Conservation (phyloP, 2,329 filamentous ascomycete genomes). For the Cladobotryum mycophilum region DNA sequence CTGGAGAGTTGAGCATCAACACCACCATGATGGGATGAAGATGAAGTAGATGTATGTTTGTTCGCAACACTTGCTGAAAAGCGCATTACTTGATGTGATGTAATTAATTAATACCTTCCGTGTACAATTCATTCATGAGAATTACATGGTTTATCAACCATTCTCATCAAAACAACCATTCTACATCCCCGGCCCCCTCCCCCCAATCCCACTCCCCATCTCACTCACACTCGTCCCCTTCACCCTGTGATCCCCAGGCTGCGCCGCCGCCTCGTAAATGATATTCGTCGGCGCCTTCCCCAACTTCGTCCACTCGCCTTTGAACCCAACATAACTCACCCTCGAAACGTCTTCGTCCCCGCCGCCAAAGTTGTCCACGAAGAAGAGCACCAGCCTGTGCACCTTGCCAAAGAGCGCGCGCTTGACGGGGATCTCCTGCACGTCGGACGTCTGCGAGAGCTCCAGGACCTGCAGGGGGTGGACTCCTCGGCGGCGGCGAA, state of each 20-base stretch:
- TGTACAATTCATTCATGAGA: not conserved
- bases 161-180: not conserved
- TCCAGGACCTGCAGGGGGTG: conserved; percentile 68
- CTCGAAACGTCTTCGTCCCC: conserved; percentile 75
- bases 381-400: conserved; percentile 77
- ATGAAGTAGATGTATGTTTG: not conserved
- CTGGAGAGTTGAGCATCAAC: not conserved
- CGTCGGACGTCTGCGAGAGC: conserved; percentile 68
- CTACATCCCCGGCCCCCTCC: conserved; percentile 30
- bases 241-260: conserved; percentile 76
- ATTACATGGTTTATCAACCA: not conserved
- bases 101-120: too few species aligned
- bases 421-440: conserved; percentile 84
- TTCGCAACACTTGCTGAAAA: not conserved
- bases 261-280: conserved; percentile 88
- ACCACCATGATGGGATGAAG: too few species aligned
- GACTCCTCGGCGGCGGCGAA: conserved; percentile 69
- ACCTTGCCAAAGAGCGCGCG: conserved; percentile 84
- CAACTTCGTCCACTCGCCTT: conserved; percentile 86
- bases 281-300: conserved; percentile 69
- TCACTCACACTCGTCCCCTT: conserved; percentile 50
- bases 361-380: conserved; percentile 82
- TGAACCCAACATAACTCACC: conserved; percentile 82
- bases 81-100: not conserved
- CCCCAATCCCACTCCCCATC: conserved; percentile 50